Evolutionary conservation across 208 protist genomes (phyloP), one percentile per base, ranked within the genome.

Genomic region (Porcisia deanei): DNA sequence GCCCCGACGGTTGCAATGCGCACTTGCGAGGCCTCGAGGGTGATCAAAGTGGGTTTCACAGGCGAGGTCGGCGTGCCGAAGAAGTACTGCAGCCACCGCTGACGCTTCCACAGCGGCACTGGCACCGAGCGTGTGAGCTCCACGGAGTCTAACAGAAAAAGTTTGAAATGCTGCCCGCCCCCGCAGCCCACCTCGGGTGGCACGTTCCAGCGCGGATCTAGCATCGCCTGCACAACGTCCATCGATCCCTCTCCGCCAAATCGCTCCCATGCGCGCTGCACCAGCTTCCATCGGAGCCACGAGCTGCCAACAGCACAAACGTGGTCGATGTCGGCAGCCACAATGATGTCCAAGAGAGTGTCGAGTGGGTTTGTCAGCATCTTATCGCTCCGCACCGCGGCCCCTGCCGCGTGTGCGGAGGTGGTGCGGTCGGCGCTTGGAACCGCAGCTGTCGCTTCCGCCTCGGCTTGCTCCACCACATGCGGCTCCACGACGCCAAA

Each of bases 51-150:
- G 34, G 91, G 88, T 71, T 71, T 74, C 64, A 95, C 68, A 7
- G 81, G 68, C 1, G 85, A 89, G 8, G 79, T 84, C 12, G 72
- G 68, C 18, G 83, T 89, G 34, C 88, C 91, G 39, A 88, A 89
- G 80, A 95, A 92, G 83, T 95, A 92, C 53, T 82, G 85, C 70
- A 88, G 71, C 88, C 91, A 95, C 30, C 83, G 77, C 73, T 88
- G 85, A 7, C 83, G 77, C 59, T 72, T 79, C 75, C 54, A 47
- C 7, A 82, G 68, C 16, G 53, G 59, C 53, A 77, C 58, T 3
- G 72, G 78, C 58, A 75, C 54, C 76, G 71, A 73, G 52, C 65
- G 73, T 37, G 74, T 58, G 8, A 77, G 76, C 61, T 79, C 79
- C 2, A 84, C 70, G 4, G 80, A 73, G 70, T 92, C 90, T 34